Conservation (phyloP, 1,284 basidiomycete genomes). For the Boletus holoroseus region DNA sequence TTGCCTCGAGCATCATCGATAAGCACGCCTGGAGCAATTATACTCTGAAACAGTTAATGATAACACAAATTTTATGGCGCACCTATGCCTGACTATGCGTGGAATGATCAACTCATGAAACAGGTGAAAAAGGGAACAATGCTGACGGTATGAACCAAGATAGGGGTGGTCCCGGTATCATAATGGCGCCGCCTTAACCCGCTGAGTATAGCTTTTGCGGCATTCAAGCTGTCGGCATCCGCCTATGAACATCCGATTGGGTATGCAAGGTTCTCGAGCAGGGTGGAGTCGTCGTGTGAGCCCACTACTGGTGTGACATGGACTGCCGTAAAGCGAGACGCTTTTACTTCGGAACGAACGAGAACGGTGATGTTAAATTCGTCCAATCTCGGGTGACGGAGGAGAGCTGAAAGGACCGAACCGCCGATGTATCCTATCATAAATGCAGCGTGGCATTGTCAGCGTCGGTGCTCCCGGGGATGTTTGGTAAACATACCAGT, state of each 20-base stretch:
- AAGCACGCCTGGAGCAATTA: slow-evolving; percentile 23
- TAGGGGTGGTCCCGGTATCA: slow-evolving; percentile 18
- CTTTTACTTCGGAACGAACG: slow-evolving; percentile 40
- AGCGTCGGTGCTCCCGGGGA: background rate
- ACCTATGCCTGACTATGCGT: slow-evolving; percentile 37
- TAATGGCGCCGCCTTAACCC: slow-evolving; percentile 25
- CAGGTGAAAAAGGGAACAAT: background rate
- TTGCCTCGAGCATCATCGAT: slow-evolving; percentile 33
- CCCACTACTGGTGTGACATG: slow-evolving; percentile 41
- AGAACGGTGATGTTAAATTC: slow-evolving; percentile 41
- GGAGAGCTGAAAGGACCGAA: slow-evolving; percentile 42
- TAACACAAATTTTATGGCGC: background rate
- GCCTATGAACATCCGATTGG: slow-evolving; percentile 6
- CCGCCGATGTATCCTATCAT: slow-evolving; percentile 50
- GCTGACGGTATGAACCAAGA: slow-evolving; percentile 33
- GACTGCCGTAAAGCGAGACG: slow-evolving; percentile 24
- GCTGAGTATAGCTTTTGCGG: slow-evolving; percentile 20
- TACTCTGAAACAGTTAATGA: background rate
- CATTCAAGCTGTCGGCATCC: slow-evolving; percentile 20
- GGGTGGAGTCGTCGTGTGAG: slow-evolving; percentile 33
- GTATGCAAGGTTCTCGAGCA: slow-evolving; percentile 36
- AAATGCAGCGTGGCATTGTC: background rate
- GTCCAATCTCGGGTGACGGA: slow-evolving; percentile 38
- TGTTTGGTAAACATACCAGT: slow-evolving; percentile 13
- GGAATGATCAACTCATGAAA: background rate